A percentile compares a stretch with the other conserved stretches of the same genome.
phyloP scores from a whole-genome alignment of 225 moss, liverwort and hornwort genomes.

The Pleurozium schreberi region DNA sequence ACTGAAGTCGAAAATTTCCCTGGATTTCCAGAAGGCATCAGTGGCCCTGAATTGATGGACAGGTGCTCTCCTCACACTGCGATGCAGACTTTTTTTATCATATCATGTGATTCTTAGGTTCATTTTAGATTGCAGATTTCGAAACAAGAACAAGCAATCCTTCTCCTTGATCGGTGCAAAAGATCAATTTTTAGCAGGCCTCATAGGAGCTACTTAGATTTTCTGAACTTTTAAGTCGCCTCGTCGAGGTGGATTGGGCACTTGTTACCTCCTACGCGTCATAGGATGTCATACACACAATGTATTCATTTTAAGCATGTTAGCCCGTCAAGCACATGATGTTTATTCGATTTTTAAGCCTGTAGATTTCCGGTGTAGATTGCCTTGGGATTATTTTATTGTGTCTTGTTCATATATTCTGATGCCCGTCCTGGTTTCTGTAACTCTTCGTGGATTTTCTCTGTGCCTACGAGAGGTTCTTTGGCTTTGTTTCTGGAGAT shows the following conservation, averaged over 20 bases:
- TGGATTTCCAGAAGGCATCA: slow-evolving; percentile 89
- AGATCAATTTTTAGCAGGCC: not conserved
- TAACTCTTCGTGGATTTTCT: not conserved
- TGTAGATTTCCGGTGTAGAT: not conserved
- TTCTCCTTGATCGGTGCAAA: not conserved
- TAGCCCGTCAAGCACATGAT: no score
- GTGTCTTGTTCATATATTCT: not conserved
- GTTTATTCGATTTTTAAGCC: not conserved
- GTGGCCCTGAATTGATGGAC: slow-evolving; percentile 91
- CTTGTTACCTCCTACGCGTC: not conserved
- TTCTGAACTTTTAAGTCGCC: not conserved
- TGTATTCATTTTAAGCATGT: not conserved
- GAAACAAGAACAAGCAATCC: not conserved
- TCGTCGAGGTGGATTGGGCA: not conserved
- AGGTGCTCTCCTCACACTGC: slow-evolving; percentile 29
- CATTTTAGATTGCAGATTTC: not conserved
- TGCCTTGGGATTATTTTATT: not conserved
- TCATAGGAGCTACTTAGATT: not conserved
- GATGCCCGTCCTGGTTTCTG: not conserved
- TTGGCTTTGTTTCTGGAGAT: not conserved
- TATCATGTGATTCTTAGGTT: not conserved
- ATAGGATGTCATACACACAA: not conserved
- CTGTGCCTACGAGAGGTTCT: not conserved
- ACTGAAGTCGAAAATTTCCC: slow-evolving; percentile 97
- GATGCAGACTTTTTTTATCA: not conserved